Base-by-base conservation (phyloP, 2,329 filamentous ascomycete species). In the Rhinocladiella similis region DNA sequence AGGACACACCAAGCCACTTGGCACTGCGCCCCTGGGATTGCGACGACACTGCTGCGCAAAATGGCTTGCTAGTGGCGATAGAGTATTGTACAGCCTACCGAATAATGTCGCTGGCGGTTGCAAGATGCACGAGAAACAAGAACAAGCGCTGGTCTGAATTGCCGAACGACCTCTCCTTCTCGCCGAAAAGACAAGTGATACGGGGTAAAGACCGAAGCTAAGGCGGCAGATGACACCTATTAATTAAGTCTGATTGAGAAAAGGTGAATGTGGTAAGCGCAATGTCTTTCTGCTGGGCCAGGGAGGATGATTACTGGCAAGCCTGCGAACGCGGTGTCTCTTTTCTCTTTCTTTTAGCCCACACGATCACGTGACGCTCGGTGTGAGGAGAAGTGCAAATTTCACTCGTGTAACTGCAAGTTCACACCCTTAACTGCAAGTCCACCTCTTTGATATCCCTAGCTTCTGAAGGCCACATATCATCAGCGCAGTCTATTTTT, bases 401-500 rank as follows among this genome's bases (percentile, higher is more conserved):
- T 48, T 25, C n/a, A n/a, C n/a, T n/a, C n/a, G n/a, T n/a, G n/a
- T n/a, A n/a, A n/a, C n/a, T n/a, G n/a, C n/a, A n/a, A n/a, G n/a
- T n/a, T n/a, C n/a, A n/a, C n/a, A n/a, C n/a, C n/a, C n/a, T n/a
- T n/a, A n/a, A n/a, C n/a, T n/a, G n/a, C n/a, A n/a, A n/a, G n/a
- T n/a, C n/a, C n/a, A n/a, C n/a, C n/a, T n/a, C 45, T 48, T 48
- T 48, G 45, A 14, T 18, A 33, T 10, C n/a, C 18, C 45, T 48
- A 33, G 45, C 13, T 33, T 14, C 45, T 48, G 45, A 33, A 27
- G 16, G 20, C 19, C 45, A 25, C 22, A 25, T 27, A 48, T 48
- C 45, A 10, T 38, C 47, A 50, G 47, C 47, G 38, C 33, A 38
- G 47, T 50, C 19, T 50, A 20, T 50, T 50, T 36, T 22, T 38